Evolutionary conservation across 306 rosid species (phyloP).

Genomic region (Prunus mongolica): DNA sequence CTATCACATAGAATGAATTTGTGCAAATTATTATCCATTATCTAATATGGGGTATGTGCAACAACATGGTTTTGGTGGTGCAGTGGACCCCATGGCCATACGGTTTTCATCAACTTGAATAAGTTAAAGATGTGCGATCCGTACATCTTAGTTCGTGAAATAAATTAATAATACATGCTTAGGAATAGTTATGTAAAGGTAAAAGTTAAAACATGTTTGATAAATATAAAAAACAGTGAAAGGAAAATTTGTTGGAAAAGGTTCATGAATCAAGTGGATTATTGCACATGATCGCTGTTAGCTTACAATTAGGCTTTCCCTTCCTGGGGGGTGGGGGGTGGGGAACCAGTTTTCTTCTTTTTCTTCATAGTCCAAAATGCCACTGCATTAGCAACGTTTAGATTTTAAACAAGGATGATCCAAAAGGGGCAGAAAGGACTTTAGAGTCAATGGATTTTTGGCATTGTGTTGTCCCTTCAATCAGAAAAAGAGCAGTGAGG

Average conservation of each 20-base stretch:
- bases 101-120: not conserved
- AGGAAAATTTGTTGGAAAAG: not conserved
- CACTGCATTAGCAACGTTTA: not conserved
- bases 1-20: not conserved
- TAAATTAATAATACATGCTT: not conserved
- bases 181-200: not conserved
- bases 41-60: not conserved
- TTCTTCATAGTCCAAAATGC: slow-evolving; percentile 15
- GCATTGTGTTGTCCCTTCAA: slow-evolving; percentile 32
- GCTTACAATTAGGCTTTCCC: slow-evolving; percentile 22
- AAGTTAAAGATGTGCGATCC: not conserved
- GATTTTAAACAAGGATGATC: not conserved
- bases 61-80: not conserved
- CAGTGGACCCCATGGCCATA: not conserved
- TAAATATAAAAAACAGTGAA: not conserved
- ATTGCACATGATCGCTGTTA: slow-evolving; percentile 28
- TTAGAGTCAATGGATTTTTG: not conserved
- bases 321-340: not conserved
- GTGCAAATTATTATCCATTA: not conserved
- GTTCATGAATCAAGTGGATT: slow-evolving; percentile 23
- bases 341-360: not conserved
- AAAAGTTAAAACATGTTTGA: not conserved
- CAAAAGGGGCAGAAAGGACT: slow-evolving; percentile 21
- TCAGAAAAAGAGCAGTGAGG: slow-evolving; percentile 7
- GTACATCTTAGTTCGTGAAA: not conserved